These are phyloP conservation scores for Monilinia polystroma DNA, from an alignment of 2,329 filamentous ascomycete genomes.

Conservation along the genomic window DNA sequence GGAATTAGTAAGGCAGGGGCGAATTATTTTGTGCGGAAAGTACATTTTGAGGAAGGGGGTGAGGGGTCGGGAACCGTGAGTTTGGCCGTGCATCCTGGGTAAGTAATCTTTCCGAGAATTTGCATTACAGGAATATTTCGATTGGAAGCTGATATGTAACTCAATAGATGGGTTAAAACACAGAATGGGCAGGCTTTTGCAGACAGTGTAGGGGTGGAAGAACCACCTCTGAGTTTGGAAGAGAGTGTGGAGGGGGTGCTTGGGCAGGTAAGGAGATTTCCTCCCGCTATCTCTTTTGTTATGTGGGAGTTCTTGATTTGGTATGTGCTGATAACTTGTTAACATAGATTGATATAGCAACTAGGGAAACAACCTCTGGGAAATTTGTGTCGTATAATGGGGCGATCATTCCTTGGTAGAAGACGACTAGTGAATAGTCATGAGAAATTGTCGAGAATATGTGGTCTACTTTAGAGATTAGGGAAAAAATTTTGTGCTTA, in stretches of 20 bases:
- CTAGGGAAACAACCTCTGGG: conserved; percentile 35
- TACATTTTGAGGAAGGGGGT: conserved; percentile 43
- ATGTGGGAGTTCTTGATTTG: not conserved
- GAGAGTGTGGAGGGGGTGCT: conserved; percentile 41
- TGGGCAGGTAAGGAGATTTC: conserved; percentile 19
- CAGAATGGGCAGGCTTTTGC: conserved; percentile 45
- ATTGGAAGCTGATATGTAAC: no score
- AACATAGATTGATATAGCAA: conserved; percentile 43
- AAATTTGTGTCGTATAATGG: conserved; percentile 33
- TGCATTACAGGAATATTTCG: accelerated
- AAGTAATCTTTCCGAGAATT: conserved; percentile 3
- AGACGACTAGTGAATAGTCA: not conserved
- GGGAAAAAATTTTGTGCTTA: no score
- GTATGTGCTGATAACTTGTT: not conserved
- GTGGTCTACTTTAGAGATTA: no score
- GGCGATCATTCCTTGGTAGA: conserved; percentile 30
- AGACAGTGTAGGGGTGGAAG: conserved; percentile 35
- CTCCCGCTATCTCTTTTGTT: no score
- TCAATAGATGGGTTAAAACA: conserved; percentile 43
- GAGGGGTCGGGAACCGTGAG: conserved; percentile 37
- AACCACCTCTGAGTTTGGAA: conserved; percentile 42
- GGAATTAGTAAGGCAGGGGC: conserved; percentile 45
- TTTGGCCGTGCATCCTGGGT: conserved; percentile 39
- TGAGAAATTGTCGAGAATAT: no score
- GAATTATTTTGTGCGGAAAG: conserved; percentile 42